phyloP scores from a whole-genome alignment of 345 rosid genomes.

The Moricandia arvensis region DNA sequence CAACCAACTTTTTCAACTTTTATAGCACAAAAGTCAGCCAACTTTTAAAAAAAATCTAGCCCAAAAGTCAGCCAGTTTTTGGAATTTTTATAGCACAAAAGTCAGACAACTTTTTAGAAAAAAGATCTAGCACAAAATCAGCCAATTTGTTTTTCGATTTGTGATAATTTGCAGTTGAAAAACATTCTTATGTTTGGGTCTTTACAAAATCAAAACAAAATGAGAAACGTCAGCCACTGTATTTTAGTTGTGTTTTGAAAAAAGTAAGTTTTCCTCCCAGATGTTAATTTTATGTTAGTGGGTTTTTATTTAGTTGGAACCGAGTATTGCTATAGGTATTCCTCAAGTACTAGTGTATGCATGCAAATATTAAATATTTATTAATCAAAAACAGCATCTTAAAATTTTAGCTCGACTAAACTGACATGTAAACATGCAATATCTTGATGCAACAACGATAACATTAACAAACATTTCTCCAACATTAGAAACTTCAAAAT shows the following conservation, averaged over 20 bases:
- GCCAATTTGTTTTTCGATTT: not conserved
- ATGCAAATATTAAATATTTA: not conserved
- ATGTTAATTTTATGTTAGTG: not conserved
- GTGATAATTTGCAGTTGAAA: not conserved
- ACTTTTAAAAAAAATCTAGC: not conserved
- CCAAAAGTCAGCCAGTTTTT: not conserved
- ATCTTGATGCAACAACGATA: not conserved
- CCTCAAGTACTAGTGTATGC: not conserved
- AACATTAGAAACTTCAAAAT: no score
- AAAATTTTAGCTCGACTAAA: not conserved
- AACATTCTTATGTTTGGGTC: not conserved
- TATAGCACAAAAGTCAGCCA: not conserved
- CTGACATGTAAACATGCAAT: slow-evolving; percentile 7
- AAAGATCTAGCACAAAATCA: not conserved
- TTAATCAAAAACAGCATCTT: not conserved
- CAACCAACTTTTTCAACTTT: not conserved
- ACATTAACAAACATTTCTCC: no score
- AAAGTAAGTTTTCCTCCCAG: not conserved
- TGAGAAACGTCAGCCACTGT: not conserved
- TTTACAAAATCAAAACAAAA: not conserved
- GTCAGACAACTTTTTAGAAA: not conserved
- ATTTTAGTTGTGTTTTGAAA: not conserved
- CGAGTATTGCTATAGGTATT: not conserved
- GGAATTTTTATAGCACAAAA: not conserved
- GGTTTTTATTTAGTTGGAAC: not conserved